Evolutionary conservation across 2,329 filamentous ascomycete genomes (phyloP), one percentile per base, ranked within the genome.

Genomic region (Calonectria fujianensis): DNA sequence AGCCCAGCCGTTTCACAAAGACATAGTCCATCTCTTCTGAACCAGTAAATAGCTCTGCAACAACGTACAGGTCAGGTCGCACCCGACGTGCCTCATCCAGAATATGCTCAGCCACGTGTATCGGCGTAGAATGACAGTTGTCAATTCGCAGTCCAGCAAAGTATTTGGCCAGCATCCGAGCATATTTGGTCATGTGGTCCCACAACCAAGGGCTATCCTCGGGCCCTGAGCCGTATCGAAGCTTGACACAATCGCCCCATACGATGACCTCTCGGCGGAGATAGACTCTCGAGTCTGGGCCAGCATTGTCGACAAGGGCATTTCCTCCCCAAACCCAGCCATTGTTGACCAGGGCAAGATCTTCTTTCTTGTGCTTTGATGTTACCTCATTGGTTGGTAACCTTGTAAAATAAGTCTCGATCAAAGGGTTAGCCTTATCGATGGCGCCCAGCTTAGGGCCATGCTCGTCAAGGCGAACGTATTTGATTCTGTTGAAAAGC

Each of bases 241-340:
- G 90, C 88, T 99, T 99, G 76, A 98, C 97, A 83, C 97, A 99
- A 83, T 99, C 97, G 18, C 96, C 96, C 97, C 97, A 99, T 37
- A 98, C 94, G 79, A 99, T 98, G 75, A 99, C 95, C 85, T 99
- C 96, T 79, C 97, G 92, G 68, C 95, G 92, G n/a, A 99, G 90
- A 82, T 99, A 99, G n/a, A 96, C 96, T 71, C 93, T 93, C 11
- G 96, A 98, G 61, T 94, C 89, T 0, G 96, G 94, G 0, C 97
- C 97, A 37, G 97, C 97, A 82, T 98, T 97, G 86, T 99, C 97
- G 54, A 95, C 90, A 85, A 98, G 91, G 1, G 97, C 96, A 85
- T 98, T 97, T 8, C 96, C 96, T 73, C 95, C 96, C 97, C 97
- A 99, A 11, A 99, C 96, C 97, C 97, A 99, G 54, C 97, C 97